Conservation (phyloP, 352 stramenopile genomes). For the Phytophthora hibernalis region DNA sequence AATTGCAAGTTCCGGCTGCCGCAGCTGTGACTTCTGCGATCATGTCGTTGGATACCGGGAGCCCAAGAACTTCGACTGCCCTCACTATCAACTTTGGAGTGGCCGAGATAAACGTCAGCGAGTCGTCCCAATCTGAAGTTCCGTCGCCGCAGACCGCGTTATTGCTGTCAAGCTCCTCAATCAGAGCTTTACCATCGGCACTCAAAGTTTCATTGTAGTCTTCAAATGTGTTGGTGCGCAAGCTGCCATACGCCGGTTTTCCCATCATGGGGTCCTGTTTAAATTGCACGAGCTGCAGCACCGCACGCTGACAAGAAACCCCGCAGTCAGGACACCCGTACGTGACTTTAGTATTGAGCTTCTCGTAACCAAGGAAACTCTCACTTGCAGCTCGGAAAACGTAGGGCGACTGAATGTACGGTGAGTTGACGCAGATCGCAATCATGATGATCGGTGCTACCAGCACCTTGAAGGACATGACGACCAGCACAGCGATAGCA, state of each 20-base stretch:
- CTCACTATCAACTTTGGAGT: conserved; percentile 36
- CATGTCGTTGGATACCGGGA: conserved; percentile 37
- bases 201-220: conserved; percentile 37
- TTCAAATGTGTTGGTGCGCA: conserved; percentile 40
- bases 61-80: conserved; percentile 20
- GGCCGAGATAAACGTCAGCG: conserved; percentile 39
- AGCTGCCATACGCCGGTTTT: conserved; percentile 37
- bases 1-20: conserved; percentile 19
- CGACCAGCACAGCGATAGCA: conserved; percentile 39
- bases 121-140: conserved; percentile 34
- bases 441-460: conserved; percentile 43
- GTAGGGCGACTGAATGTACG: conserved; percentile 44
- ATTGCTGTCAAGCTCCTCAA: conserved; percentile 22
- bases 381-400: conserved; percentile 42
- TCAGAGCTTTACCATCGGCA: conserved; percentile 16
- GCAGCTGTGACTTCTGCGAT: conserved; percentile 26
- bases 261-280: conserved; percentile 39
- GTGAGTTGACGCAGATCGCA: conserved; percentile 41
- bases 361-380: conserved; percentile 40
- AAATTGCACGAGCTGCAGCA: conserved; percentile 43
- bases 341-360: conserved; percentile 32
- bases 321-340: conserved; percentile 35
- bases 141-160: conserved; percentile 34
- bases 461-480: conserved; percentile 50
- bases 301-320: conserved; percentile 31